phyloP scores from a whole-genome alignment of 495 filamentous ascomycete species.

The Xylaria longipes region DNA sequence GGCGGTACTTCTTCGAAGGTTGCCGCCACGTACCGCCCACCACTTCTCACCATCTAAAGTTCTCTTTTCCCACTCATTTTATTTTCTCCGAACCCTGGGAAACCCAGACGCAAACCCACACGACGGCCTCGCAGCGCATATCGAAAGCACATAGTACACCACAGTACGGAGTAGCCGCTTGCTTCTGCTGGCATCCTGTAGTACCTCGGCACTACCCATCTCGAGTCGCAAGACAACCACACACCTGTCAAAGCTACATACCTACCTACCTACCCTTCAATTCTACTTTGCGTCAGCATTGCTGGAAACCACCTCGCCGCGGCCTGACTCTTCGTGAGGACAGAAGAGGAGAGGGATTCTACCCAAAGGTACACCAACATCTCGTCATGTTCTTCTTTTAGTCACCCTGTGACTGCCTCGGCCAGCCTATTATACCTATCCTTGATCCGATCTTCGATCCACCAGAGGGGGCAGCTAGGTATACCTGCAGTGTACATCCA shows the following conservation, averaged over 20 bases:
- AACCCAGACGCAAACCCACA: conserved; percentile 7
- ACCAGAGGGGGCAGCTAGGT: neutral
- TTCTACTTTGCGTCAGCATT: neutral
- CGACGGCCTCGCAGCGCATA: neutral
- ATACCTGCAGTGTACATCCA: neutral
- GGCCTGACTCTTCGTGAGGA: neutral
- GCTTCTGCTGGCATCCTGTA: neutral
- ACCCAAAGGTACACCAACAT: neutral
- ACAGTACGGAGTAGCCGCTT: neutral
- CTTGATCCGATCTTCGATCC: conserved; percentile 1
- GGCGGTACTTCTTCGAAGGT: conserved; percentile 24
- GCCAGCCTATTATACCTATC: neutral
- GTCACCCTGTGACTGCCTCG: neutral
- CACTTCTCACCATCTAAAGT: neutral
- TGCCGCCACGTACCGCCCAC: conserved; percentile 22
- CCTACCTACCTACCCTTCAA: neutral
- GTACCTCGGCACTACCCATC: conserved; percentile 4
- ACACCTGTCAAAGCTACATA: neutral
- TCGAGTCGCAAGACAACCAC: conserved; percentile 2
- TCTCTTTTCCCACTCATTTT: conserved; percentile 16
- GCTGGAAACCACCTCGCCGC: conserved; percentile 1
- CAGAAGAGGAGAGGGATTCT: neutral
- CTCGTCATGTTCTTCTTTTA: neutral
- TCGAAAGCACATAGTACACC: neutral
- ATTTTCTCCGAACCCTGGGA: neutral